phyloP scores from a whole-genome alignment of 305 asterid species.

The Ilex paraguariensis region DNA sequence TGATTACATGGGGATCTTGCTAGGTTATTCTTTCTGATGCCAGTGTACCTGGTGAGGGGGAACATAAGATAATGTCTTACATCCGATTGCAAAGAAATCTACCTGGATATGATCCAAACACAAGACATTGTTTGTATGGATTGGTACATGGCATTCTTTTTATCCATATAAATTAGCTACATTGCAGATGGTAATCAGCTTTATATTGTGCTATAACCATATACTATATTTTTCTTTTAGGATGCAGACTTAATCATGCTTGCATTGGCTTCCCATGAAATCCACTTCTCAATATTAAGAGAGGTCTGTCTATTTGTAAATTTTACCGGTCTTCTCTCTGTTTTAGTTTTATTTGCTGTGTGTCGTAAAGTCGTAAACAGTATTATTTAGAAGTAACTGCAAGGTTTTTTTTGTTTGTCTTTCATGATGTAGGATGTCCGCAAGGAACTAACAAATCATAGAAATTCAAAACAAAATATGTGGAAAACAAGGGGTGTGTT shows the following conservation, averaged over 20 bases:
- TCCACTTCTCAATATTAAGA: conserved; percentile 53
- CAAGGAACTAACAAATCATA: conserved; percentile 14
- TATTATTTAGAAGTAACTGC: neutral
- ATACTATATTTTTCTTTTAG: conserved; percentile 18
- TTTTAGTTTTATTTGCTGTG: conserved; percentile 2
- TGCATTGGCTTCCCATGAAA: conserved; percentile 54
- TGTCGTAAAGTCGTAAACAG: too few species aligned
- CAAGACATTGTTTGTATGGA: conserved; percentile 54
- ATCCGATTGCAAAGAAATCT: conserved; percentile 59
- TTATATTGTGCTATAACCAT: neutral
- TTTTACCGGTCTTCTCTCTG: neutral
- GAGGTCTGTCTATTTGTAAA: conserved; percentile 26
- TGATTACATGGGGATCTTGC: conserved; percentile 11
- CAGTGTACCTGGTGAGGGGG: conserved; percentile 65
- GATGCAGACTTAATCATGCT: conserved; percentile 68
- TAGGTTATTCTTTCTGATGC: conserved; percentile 68
- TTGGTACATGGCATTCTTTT: conserved; percentile 20
- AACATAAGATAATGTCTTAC: conserved; percentile 54
- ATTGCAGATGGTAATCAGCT: conserved; percentile 2
- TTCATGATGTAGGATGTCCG: conserved; percentile 26
- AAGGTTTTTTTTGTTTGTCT: neutral
- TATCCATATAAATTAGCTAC: neutral
- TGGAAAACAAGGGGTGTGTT: neutral
- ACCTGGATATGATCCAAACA: conserved; percentile 59
- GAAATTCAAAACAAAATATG: conserved; percentile 4